Conservation (phyloP, 2,329 filamentous ascomycete genomes). For the Aspergillus viridinutans region DNA sequence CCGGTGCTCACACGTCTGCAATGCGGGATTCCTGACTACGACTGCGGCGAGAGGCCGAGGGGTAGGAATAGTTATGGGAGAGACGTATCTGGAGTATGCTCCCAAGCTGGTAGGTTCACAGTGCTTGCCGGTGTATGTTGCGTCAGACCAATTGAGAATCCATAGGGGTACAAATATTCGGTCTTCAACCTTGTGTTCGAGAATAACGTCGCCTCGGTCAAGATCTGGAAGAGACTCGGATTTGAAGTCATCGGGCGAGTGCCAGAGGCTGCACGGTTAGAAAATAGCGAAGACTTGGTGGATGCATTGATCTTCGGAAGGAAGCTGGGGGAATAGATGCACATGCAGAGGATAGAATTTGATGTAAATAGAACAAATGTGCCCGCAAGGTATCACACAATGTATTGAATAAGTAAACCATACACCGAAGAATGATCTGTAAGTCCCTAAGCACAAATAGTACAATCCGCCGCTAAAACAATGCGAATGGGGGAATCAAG, state of each 20-base stretch:
- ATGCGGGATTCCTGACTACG: constrained; percentile 36
- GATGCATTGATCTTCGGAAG: constrained; percentile 39
- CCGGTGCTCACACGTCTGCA: constrained; percentile 38
- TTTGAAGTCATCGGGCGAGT: constrained; percentile 37
- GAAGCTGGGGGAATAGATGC: constrained; percentile 18
- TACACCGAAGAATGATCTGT: neutral
- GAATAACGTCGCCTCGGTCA: constrained; percentile 36
- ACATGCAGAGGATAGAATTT: constrained; percentile 3
- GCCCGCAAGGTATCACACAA: neutral
- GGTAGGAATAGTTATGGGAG: constrained; percentile 34
- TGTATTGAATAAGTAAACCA: neutral
- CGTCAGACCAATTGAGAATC: neutral
- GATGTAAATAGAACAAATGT: neutral
- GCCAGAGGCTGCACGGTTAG: constrained; percentile 31
- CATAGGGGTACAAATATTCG: constrained; percentile 39
- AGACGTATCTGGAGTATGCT: constrained; percentile 35
- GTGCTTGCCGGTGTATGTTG: neutral
- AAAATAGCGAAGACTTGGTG: constrained; percentile 34
- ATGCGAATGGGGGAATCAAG: constrained; percentile 20
- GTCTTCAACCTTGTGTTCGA: constrained; percentile 41
- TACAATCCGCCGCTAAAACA: constrained; percentile 7
- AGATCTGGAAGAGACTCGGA: constrained; percentile 37
- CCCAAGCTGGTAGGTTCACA: constrained; percentile 29
- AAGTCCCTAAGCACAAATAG: constrained; percentile 5
- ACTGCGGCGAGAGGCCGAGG: constrained; percentile 29